Evolutionary conservation across 768 basidiomycete genomes (phyloP), one percentile per base, ranked within the genome.

Genomic region (Macrolepiota dolichaula): DNA sequence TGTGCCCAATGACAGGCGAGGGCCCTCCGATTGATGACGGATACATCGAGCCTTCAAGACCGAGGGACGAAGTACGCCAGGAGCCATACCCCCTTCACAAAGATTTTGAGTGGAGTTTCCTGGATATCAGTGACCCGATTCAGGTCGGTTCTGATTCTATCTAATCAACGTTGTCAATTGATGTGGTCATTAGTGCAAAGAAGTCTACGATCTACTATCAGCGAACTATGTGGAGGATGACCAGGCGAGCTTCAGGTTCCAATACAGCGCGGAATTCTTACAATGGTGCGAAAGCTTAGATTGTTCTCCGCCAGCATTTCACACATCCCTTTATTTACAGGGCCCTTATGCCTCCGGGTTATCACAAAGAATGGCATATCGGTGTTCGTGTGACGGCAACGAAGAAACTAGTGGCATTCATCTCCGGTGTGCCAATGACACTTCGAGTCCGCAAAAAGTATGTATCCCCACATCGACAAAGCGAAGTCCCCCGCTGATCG

Each of bases 181-280:
- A 62, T 51, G 19, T 15, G 13, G 2, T 15, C 11, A n/a, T 25
- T 60, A 98, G 94, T 85, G 86, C 65, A 90, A 92, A 69, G 97
- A 99, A 71, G 87, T 98, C 12, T 92, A 97, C 68, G 88, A 94
- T 65, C 81, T 99, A 2, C 78, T 99, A 42, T 97, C 94, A 3
- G 80, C 88, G 12, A 91, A 98, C 74, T 99, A 98, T 67, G 95
- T 99, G 49, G 97, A 99, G 72, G 97, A 99, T 70, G 89, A 92
- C 66, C 90, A 94, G 53, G 96, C 96, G 4, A 82, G 91, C n/a
- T 97, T 98, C 81, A 86, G 97, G 37, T 98, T 99, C 80, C 87
- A 92, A 70, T 99, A 99, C 68, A 92, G 89, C 46, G 86, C 94
- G 3, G 94, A 98, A 71, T 99, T 99, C 73, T 78, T 99, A 32